These are phyloP conservation scores for Escallonia rubra DNA, from an alignment of 129 eudicot genomes.

Conservation along the genomic window DNA sequence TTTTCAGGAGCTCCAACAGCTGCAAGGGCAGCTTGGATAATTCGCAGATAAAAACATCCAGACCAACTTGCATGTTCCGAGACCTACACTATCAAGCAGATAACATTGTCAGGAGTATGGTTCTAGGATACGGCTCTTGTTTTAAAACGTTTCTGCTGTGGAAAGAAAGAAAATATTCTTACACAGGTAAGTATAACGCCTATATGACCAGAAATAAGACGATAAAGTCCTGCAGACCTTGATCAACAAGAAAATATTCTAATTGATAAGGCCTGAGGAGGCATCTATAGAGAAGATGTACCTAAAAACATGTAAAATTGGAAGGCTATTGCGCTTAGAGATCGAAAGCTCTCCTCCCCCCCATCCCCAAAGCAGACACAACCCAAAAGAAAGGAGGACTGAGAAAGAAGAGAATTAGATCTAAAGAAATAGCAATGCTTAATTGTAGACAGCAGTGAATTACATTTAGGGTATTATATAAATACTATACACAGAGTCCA, in stretches of 20 bases:
- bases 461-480: too few relatives aligned
- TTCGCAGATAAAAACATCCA: slow-evolving; percentile 90
- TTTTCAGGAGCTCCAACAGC: slow-evolving; percentile 99
- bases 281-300: not conserved
- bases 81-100: slow-evolving; percentile 48
- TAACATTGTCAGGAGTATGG: not conserved
- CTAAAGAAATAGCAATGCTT: too few relatives aligned
- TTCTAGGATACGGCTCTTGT: not conserved
- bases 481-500: too few relatives aligned
- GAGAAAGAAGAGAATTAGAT: too few relatives aligned
- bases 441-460: too few relatives aligned
- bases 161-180: not conserved
- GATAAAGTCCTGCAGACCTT: not conserved
- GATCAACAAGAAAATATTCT: too few relatives aligned
- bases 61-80: slow-evolving; percentile 99
- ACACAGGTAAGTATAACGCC: not conserved
- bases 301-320: too few relatives aligned
- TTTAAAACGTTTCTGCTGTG: not conserved
- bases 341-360: too few relatives aligned
- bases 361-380: too few relatives aligned
- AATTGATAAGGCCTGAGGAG: not conserved
- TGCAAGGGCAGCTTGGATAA: slow-evolving; percentile 93
- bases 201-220: too few relatives aligned
- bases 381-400: too few relatives aligned
- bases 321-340: too few relatives aligned